Evolutionary conservation across 352 stramenopile species (phyloP), one percentile per base, ranked within the genome.

Genomic region (Globisporangium abappressorium): DNA sequence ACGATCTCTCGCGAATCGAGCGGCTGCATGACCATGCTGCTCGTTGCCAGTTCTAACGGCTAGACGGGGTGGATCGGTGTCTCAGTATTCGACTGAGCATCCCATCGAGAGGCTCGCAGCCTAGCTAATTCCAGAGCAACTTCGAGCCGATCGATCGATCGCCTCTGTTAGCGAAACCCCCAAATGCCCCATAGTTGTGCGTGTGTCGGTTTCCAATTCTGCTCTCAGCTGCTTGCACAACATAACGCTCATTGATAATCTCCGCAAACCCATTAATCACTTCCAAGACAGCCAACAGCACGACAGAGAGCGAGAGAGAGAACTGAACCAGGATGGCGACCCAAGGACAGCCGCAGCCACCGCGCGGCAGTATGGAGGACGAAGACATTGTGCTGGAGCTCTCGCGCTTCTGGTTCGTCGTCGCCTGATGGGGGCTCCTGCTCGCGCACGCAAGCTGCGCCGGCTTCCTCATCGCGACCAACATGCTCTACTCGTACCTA

Each of bases 401-500:
- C 14, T 57, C 60, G 24, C 64, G 60, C 1, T 24, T 58, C 5
- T 64, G 34, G 34, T 80, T 82, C 33, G n/a, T 36, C 1, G 11
- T 71, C 1, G 53, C 59, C 5, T 82, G 75, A 73, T 82, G 72
- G 72, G 36, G 58, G 11, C 54, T 70, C 22, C 26, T 80, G 54
- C 63, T 76, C 18, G 69, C 56, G 53, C 75, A 76, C 36, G 60
- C 56, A 24, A 60, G 54, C n/a, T 74, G 68, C 38, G 71, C 64
- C 1, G 68, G 64, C n/a, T 77, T 78, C 28, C 57, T 76, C 51
- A 70, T 69, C 56, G 64, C 72, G 12, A 76, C 51, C n/a, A 78
- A 73, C 15, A 18, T 69, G 9, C 53, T 81, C 34, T 79, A 79
- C 43, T 51, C 64, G 8, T 81, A 79, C 55, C 34, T 79, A 15